Conservation (phyloP, 1,284 basidiomycete species). For the Acaromyces ingoldii region DNA sequence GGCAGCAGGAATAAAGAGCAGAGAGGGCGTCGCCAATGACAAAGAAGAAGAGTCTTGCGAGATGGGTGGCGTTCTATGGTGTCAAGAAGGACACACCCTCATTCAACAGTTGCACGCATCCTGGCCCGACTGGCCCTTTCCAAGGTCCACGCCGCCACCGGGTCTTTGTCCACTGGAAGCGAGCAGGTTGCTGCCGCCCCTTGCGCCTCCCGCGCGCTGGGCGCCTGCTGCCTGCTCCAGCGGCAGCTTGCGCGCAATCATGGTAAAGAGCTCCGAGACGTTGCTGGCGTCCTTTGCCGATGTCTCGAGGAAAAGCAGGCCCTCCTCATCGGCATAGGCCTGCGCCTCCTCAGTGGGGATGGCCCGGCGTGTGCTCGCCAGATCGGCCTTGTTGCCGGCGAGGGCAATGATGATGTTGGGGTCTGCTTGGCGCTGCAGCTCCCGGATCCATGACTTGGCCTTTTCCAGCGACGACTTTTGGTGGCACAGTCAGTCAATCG, state of each 20-base stretch:
- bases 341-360: constrained; percentile 59
- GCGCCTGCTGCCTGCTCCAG: constrained; percentile 35
- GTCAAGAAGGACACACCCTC: too few species aligned
- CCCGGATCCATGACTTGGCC: constrained; percentile 91
- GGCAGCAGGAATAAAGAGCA: too few species aligned
- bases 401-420: constrained; percentile 77
- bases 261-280: constrained; percentile 65
- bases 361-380: constrained; percentile 59
- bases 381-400: constrained; percentile 90
- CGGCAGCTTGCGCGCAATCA: constrained; percentile 46
- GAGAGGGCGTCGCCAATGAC: too few species aligned
- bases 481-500: background rate
- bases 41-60: too few species aligned
- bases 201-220: constrained; percentile 21
- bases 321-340: constrained; percentile 90
- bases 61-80: too few species aligned
- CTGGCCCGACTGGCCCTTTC: too few species aligned
- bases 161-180: too few species aligned
- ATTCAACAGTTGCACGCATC: too few species aligned
- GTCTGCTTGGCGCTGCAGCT: constrained; percentile 93
- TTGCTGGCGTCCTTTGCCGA: constrained; percentile 90
- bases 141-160: too few species aligned
- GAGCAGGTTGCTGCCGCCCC: constrained; percentile 7
- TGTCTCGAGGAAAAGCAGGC: constrained; percentile 90
- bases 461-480: constrained; percentile 70